These are phyloP conservation scores for Evernia prunastri DNA, from an alignment of 495 filamentous ascomycete genomes.

Conservation along the genomic window DNA sequence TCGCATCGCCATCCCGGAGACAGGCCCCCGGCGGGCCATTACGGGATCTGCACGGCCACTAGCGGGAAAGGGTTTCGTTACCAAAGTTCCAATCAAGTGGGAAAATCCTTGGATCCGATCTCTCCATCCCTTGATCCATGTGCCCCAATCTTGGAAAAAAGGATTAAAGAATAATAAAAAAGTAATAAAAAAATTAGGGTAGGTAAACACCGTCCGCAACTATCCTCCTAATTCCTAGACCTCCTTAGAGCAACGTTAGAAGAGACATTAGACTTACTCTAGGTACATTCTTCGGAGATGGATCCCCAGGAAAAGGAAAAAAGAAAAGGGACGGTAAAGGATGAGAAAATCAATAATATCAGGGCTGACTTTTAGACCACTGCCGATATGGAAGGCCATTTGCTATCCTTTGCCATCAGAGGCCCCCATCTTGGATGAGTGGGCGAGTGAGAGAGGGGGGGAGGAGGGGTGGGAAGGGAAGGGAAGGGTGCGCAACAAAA, in stretches of 20 bases:
- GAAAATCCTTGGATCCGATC: neutral
- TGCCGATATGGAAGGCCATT: neutral
- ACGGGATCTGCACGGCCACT: constrained; percentile 21
- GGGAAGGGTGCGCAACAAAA: neutral
- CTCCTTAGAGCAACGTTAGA: too few species aligned
- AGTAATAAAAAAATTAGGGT: too few species aligned
- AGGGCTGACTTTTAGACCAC: neutral
- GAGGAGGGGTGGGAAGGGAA: neutral
- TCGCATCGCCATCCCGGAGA: constrained; percentile 12
- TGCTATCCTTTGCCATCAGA: neutral
- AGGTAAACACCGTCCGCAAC: too few species aligned
- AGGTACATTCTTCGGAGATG: constrained; percentile 11
- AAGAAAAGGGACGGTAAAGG: neutral
- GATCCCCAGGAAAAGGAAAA: neutral
- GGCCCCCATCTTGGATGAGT: too few species aligned
- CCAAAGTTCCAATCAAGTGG: constrained; percentile 13
- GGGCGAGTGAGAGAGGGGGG: too few species aligned
- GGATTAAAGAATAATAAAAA: too few species aligned
- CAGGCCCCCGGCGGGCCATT: constrained; percentile 12
- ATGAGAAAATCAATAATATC: neutral
- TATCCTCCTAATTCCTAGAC: too few species aligned
- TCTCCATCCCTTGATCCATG: constrained; percentile 9
- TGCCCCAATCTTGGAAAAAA: neutral
- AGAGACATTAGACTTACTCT: too few species aligned
- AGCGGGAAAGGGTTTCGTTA: constrained; percentile 20